phyloP scores from a whole-genome alignment of 2,329 filamentous ascomycete genomes.

The Penicillium sp. region DNA sequence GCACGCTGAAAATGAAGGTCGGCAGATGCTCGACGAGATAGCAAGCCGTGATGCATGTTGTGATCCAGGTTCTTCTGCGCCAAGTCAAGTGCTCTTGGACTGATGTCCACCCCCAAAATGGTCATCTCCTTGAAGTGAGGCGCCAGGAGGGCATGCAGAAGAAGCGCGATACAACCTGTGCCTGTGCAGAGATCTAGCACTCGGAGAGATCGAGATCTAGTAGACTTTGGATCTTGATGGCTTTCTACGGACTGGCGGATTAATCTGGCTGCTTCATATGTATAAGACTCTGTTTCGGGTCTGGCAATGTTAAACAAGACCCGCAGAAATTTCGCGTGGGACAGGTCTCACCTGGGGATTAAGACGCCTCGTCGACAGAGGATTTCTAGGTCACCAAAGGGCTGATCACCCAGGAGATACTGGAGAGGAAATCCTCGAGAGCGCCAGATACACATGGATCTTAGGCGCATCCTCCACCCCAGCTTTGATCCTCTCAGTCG shows the following conservation, averaged over 20 bases:
- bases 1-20: slow-evolving; percentile 49
- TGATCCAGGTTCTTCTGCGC: slow-evolving; percentile 61
- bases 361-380: slow-evolving; percentile 73
- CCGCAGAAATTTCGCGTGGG: neutral
- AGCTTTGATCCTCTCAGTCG: neutral
- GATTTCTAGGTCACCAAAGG: slow-evolving; percentile 81
- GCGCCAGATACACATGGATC: slow-evolving; percentile 42
- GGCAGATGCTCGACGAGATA: slow-evolving; percentile 26
- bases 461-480: slow-evolving; percentile 34
- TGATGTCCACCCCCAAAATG: slow-evolving; percentile 73
- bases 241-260: slow-evolving; percentile 29
- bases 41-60: slow-evolving; percentile 42
- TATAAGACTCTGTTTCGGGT: slow-evolving; percentile 70
- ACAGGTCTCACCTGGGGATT: slow-evolving; percentile 63
- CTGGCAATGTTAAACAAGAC: slow-evolving; percentile 29
- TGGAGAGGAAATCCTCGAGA: slow-evolving; percentile 74
- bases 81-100: slow-evolving; percentile 61
- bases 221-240: neutral
- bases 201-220: slow-evolving; percentile 43
- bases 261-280: slow-evolving; percentile 53
- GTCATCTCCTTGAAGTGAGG: slow-evolving; percentile 43
- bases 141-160: slow-evolving; percentile 63
- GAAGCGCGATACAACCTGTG: slow-evolving; percentile 82
- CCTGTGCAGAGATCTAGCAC: slow-evolving; percentile 88
- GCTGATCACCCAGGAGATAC: slow-evolving; percentile 84